Evolutionary conservation across 768 basidiomycete genomes (phyloP), one percentile per base, ranked within the genome.

Genomic region (Russula griseocarnosa): DNA sequence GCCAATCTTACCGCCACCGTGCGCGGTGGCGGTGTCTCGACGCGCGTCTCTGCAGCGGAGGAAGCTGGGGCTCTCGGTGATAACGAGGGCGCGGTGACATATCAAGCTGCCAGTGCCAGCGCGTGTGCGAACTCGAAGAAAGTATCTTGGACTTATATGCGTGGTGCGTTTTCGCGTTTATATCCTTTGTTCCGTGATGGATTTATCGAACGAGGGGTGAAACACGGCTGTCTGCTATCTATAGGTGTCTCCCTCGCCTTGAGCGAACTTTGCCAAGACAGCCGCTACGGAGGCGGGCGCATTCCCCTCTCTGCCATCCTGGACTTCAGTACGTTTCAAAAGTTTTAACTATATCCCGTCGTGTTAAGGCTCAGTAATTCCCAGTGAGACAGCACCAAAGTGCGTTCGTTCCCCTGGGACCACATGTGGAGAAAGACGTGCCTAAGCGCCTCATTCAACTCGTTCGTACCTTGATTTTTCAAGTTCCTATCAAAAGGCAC

Each of bases 351-450:
- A 16, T 34, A n/a, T n/a, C 5, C 13, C 6, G 14, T 18, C 38
- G 7, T 40, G 5, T 0, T 18, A 40, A 16, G 49, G 14, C 13
- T 28, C 26, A 26, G 28, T 26, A 7, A 50, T n/a, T 16, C 18
- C 5, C 38, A 65, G 63, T 65, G 63, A 55, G 59, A 59, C 54
- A 61, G 54, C 49, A 65, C 14, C 63, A 65, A 5, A 56, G 59
- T n/a, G 58, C 55, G 1, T 61, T 65, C 40, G 54, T 60, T 11
- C 63, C 58, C 4, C 47, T 65, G 11, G 63, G 63, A 5, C 58
- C 58, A 3, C 54, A 60, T 6, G 40, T 50, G 13, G 63, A 55
- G 32, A 65, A 50, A 22, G 58, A 65, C 24, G 63, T 65, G 3
- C 63, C 58, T 13, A 65, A 32, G 58, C 58, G 63, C 20, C 63